Conservation (phyloP, 1,284 basidiomycete genomes). For the Chiua sp. region DNA sequence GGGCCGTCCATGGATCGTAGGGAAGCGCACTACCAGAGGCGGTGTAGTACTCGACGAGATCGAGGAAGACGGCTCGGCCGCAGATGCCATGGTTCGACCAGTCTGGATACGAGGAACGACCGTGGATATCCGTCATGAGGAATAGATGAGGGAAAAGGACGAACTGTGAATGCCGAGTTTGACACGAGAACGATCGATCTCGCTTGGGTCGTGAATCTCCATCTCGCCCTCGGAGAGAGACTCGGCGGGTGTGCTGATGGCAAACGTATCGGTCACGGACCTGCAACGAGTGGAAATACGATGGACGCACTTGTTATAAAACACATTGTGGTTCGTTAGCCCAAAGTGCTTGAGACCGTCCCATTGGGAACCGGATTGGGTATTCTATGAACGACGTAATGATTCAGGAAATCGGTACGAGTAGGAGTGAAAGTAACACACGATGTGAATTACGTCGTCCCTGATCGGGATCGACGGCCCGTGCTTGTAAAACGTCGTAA, state of each 20-base stretch:
- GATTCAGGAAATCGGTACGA: too few relatives aligned
- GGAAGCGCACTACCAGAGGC: conserved; percentile 49
- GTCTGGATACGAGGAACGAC: conserved; percentile 45
- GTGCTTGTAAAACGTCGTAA: conserved; percentile 45
- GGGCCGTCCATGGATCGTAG: conserved; percentile 70
- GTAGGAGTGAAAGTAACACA: conserved; percentile 29
- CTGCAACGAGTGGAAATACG: too few relatives aligned
- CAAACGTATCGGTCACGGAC: too few relatives aligned
- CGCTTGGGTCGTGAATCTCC: conserved; percentile 52
- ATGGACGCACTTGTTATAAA: conserved; percentile 64
- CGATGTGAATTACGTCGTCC: conserved; percentile 70
- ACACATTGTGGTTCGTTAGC: conserved; percentile 56
- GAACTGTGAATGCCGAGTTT: conserved; percentile 71
- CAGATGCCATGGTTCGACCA: conserved; percentile 79
- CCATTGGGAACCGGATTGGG: conserved; percentile 79
- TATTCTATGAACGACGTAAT: conserved; percentile 56
- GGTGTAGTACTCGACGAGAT: conserved; percentile 61
- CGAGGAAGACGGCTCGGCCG: conserved; percentile 73
- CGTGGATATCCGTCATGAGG: neutral
- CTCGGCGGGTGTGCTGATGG: conserved; percentile 49
- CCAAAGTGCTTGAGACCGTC: conserved; percentile 72
- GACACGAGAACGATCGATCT: conserved; percentile 53
- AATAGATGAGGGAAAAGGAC: conserved; percentile 24
- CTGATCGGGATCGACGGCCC: conserved; percentile 40
- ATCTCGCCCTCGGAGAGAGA: conserved; percentile 53